Conservation (phyloP, 2,329 filamentous ascomycete genomes). For the Diplocarpon mali region DNA sequence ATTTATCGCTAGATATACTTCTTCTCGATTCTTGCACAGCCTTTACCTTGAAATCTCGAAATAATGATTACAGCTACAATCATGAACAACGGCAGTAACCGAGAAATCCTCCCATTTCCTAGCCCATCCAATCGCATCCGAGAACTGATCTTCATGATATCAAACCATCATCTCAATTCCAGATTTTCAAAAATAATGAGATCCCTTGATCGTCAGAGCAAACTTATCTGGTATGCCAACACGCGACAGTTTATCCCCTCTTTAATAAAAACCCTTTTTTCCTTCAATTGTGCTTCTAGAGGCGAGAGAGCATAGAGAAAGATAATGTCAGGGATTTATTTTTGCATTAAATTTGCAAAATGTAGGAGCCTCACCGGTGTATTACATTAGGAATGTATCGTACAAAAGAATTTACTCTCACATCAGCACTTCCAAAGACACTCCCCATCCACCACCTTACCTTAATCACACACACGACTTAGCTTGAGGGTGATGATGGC, state of each 20-base stretch:
- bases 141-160: constrained; percentile 11
- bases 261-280: constrained; percentile 7
- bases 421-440: constrained; percentile 21
- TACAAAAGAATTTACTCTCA: constrained; percentile 37
- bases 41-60: neutral
- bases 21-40: neutral
- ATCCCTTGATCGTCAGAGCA: constrained; percentile 24
- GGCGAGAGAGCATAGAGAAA: constrained; percentile 27
- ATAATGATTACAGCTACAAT: neutral
- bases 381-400: constrained; percentile 43
- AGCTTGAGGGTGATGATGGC: constrained; percentile 4
- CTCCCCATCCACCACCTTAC: constrained; percentile 6
- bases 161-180: constrained; percentile 13
- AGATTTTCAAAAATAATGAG: constrained; percentile 11
- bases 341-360: constrained; percentile 31
- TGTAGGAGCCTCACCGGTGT: constrained; percentile 18
- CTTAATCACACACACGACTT: constrained; percentile 15
- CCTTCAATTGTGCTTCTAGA: constrained; percentile 2
- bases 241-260: constrained; percentile 10
- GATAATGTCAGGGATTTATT: constrained; percentile 29
- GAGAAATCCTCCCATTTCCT: constrained; percentile 10
- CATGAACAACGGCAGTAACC: neutral
- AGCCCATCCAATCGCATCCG: constrained; percentile 14
- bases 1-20: neutral
- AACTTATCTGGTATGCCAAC: constrained; percentile 10